Evolutionary conservation across 768 basidiomycete species (phyloP).

Genomic region (Naganishia vaughanmartiniae): DNA sequence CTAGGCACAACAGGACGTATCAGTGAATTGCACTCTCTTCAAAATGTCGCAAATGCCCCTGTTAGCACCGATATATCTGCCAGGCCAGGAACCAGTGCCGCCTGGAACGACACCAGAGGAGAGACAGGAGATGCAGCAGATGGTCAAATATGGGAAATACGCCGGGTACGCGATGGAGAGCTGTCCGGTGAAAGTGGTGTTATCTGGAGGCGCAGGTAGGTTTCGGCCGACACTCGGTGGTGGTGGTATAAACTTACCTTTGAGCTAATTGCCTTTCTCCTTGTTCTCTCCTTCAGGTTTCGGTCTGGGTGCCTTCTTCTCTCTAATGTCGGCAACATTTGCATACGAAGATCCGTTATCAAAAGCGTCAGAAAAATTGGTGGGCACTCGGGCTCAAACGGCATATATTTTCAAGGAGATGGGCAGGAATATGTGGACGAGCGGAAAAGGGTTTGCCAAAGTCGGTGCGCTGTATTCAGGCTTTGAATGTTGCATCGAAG

Average conservation of each 20-base stretch:
- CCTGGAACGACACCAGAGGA: slow-evolving; percentile 80
- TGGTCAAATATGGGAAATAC: slow-evolving; percentile 73
- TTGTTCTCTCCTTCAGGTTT: slow-evolving; percentile 61
- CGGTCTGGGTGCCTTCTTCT: slow-evolving; percentile 89
- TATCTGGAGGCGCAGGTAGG: slow-evolving; percentile 81
- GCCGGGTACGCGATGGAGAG: slow-evolving; percentile 75
- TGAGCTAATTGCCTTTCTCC: neutral
- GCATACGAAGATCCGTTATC: slow-evolving; percentile 86
- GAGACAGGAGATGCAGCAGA: slow-evolving; percentile 63
- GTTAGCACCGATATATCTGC: slow-evolving; percentile 70
- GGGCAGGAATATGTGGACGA: slow-evolving; percentile 86
- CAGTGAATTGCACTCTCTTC: neutral
- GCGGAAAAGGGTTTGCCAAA: slow-evolving; percentile 88
- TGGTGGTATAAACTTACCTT: neutral
- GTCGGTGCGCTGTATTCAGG: slow-evolving; percentile 93
- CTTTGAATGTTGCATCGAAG: slow-evolving; percentile 91
- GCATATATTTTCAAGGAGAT: slow-evolving; percentile 85
- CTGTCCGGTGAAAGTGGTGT: slow-evolving; percentile 74
- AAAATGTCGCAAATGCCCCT: slow-evolving; percentile 40
- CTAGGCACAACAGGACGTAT: neutral
- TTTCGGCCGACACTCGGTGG: slow-evolving; percentile 16
- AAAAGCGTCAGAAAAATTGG: slow-evolving; percentile 44
- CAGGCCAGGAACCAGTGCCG: slow-evolving; percentile 76
- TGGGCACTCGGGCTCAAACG: slow-evolving; percentile 66
- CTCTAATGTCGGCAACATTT: slow-evolving; percentile 91